These are phyloP conservation scores for Erythrophleum ivorense DNA, from an alignment of 331 rosid species.

Conservation along the genomic window DNA sequence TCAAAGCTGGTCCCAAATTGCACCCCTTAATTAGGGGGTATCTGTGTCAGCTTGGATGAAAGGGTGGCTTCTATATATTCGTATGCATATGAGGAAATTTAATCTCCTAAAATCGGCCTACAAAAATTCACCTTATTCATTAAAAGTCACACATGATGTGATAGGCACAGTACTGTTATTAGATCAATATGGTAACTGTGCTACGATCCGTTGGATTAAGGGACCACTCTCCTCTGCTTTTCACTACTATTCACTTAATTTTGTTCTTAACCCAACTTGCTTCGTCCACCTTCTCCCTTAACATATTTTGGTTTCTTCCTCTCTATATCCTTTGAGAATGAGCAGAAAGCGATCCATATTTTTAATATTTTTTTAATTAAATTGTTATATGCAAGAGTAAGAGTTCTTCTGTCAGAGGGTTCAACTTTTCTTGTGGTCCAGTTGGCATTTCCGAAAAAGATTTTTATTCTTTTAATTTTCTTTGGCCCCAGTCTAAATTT, in stretches of 20 bases:
- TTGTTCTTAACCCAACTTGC: conserved; percentile 36
- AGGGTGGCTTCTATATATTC: no score
- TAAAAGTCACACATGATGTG: conserved; percentile 11
- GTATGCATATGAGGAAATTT: background rate
- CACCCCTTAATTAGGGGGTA: background rate
- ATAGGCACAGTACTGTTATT: conserved; percentile 41
- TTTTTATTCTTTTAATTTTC: background rate
- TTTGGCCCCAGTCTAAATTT: background rate
- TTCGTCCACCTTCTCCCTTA: no score
- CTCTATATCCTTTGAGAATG: no score
- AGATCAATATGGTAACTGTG: conserved; percentile 46
- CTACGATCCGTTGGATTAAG: background rate
- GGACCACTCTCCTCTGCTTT: conserved; percentile 24
- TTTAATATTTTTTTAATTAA: background rate
- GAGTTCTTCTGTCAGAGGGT: background rate
- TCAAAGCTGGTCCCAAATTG: conserved; percentile 43
- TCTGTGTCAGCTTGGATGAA: no score
- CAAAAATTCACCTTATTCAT: background rate
- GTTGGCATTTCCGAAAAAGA: background rate
- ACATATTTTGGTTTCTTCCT: no score
- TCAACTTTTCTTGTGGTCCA: conserved; percentile 15
- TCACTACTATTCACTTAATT: conserved; percentile 36
- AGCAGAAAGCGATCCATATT: no score
- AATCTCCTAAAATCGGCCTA: no score
- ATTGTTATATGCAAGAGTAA: background rate